phyloP scores from a whole-genome alignment of 176 grass and related monocot species.

The Eremochloa ophiuroides region DNA sequence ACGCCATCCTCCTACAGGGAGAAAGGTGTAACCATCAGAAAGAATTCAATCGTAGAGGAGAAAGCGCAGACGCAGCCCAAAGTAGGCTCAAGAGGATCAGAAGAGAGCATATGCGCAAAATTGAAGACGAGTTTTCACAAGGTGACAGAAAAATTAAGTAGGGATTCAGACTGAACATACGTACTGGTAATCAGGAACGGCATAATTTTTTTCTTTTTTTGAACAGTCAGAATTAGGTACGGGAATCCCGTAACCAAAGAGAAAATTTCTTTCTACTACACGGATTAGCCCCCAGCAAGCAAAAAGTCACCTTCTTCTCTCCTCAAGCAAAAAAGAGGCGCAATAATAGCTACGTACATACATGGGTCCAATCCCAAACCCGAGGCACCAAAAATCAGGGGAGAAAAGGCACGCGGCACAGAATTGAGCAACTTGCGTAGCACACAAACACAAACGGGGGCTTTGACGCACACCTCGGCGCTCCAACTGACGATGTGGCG shows the following conservation, averaged over 20 bases:
- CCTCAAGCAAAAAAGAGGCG: background rate
- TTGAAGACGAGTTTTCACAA: background rate
- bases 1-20: slow-evolving; percentile 75
- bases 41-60: background rate
- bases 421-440: background rate
- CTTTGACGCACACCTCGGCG: slow-evolving; percentile 42
- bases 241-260: background rate
- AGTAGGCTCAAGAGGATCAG: background rate
- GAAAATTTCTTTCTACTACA: background rate
- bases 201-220: background rate
- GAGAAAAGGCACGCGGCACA: background rate
- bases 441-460: background rate
- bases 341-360: background rate
- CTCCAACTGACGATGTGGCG: slow-evolving; percentile 85
- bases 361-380: background rate
- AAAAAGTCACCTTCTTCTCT: background rate
- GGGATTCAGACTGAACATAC: background rate
- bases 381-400: slow-evolving; percentile 15
- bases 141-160: background rate
- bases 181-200: background rate
- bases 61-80: background rate
- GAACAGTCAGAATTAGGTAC: background rate
- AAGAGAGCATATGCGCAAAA: background rate
- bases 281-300: background rate
- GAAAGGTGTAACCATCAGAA: slow-evolving; percentile 23